Conservation (phyloP, 2,329 filamentous ascomycete genomes). For the Thermothelomyces thermophilus region DNA sequence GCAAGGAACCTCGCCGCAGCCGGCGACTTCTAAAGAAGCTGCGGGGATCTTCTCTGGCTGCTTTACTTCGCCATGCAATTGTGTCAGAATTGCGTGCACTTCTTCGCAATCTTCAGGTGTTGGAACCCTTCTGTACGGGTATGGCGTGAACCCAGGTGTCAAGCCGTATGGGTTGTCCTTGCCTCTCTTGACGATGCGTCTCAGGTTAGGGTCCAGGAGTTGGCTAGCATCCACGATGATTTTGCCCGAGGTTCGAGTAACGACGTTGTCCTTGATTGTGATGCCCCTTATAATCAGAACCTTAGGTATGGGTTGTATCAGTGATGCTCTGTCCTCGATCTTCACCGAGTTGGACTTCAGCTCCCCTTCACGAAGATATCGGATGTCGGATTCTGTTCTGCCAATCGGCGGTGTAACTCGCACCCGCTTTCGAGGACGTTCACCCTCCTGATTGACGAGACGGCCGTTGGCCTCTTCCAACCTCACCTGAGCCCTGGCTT, state of each 20-base stretch:
- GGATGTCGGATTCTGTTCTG: not conserved
- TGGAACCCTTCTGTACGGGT: slow-evolving; percentile 58
- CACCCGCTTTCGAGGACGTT: not conserved
- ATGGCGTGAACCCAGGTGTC: slow-evolving; percentile 55
- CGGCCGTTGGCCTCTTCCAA: not conserved
- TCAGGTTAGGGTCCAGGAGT: slow-evolving; percentile 20
- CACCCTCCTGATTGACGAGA: not conserved
- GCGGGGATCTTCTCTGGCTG: slow-evolving; percentile 61
- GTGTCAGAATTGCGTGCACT: slow-evolving; percentile 59
- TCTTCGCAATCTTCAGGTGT: slow-evolving; percentile 63
- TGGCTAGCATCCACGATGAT: slow-evolving; percentile 15
- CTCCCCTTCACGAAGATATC: not conserved
- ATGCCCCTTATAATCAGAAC: slow-evolving; percentile 13
- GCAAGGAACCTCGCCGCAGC: slow-evolving; percentile 53
- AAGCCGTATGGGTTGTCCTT: slow-evolving; percentile 44
- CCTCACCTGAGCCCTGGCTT: not conserved
- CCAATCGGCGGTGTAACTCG: not conserved
- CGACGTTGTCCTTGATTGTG: slow-evolving; percentile 2
- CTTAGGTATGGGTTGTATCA: slow-evolving; percentile 1
- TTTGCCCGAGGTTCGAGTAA: slow-evolving; percentile 4
- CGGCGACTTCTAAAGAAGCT: slow-evolving; percentile 64
- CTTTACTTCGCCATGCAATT: slow-evolving; percentile 57
- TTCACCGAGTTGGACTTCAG: not conserved
- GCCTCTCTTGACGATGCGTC: slow-evolving; percentile 18
- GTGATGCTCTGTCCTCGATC: not conserved